Percentiles rank a stretch among this genome's conserved stretches.
These are phyloP conservation scores for Rheum nobile DNA, from an alignment of 148 eudicot genomes.

Conservation along the genomic window DNA sequence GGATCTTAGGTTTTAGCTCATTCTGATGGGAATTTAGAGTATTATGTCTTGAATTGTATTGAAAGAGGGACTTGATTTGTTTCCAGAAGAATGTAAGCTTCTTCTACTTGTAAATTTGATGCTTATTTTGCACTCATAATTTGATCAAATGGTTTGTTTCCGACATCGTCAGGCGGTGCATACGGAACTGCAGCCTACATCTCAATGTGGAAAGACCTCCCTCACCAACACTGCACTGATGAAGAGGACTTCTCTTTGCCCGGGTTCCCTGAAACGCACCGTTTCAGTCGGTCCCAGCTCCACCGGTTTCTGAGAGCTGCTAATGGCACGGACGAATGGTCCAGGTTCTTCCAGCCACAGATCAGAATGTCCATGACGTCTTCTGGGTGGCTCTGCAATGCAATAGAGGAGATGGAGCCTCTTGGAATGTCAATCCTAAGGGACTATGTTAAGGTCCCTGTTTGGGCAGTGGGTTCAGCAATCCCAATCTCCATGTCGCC, in stretches of 20 bases:
- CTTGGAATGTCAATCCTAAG: conserved; percentile 34
- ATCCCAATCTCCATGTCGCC: conserved; percentile 15
- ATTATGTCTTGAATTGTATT: neutral
- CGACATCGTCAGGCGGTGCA: conserved; percentile 38
- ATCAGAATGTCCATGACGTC: conserved; percentile 20
- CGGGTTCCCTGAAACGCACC: conserved; percentile 49
- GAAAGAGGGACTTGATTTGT: neutral
- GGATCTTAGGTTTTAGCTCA: neutral
- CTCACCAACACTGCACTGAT: conserved; percentile 28
- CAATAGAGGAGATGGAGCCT: conserved; percentile 62
- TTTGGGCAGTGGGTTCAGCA: conserved; percentile 65
- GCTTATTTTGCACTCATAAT: neutral
- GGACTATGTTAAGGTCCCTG: conserved; percentile 29
- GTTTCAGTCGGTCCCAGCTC: conserved; percentile 22
- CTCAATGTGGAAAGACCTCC: conserved; percentile 56
- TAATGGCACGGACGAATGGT: conserved; percentile 58
- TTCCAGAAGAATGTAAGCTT: too few species aligned
- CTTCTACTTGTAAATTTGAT: too few species aligned
- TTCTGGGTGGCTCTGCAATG: conserved; percentile 52
- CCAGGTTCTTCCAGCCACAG: conserved; percentile 44
- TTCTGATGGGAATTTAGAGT: neutral
- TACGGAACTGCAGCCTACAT: conserved; percentile 54
- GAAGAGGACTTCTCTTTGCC: conserved; percentile 29
- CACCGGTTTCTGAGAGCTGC: conserved; percentile 31
- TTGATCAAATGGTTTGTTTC: neutral